Evolutionary conservation across 176 grass and related monocot genomes (phyloP).

Genomic region (Oryza meyeriana): DNA sequence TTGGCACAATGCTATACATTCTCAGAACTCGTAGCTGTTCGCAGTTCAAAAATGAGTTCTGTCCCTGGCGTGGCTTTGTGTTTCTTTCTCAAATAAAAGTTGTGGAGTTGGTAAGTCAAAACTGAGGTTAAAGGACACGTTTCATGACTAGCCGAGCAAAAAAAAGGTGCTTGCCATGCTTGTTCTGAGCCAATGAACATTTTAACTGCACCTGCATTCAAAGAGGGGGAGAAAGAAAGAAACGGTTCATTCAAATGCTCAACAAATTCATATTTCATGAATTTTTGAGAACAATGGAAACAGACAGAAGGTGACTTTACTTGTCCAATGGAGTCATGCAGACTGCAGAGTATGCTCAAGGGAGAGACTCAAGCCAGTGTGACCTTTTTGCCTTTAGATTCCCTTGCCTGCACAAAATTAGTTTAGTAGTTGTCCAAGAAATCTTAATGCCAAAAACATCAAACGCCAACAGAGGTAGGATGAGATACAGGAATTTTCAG

Average conservation of each 20-base stretch:
- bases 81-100: background rate
- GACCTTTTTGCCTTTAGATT: conserved; percentile 89
- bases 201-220: background rate
- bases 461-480: conserved; percentile 6
- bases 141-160: background rate
- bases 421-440: conserved; percentile 16
- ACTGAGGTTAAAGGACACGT: too few species aligned
- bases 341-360: background rate
- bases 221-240: background rate
- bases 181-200: background rate
- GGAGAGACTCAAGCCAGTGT: conserved; percentile 62
- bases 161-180: background rate
- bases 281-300: background rate
- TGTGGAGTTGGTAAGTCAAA: background rate
- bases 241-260: background rate
- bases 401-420: conserved; percentile 65
- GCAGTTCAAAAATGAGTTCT: background rate
- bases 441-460: background rate
- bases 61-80: background rate
- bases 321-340: background rate
- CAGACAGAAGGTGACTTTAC: background rate
- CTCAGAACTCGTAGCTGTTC: background rate
- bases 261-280: background rate
- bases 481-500: background rate
- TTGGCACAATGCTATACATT: background rate